These are phyloP conservation scores for Halteria grandinella DNA, from an alignment of 73 alveolate genomes.

Conservation along the genomic window DNA sequence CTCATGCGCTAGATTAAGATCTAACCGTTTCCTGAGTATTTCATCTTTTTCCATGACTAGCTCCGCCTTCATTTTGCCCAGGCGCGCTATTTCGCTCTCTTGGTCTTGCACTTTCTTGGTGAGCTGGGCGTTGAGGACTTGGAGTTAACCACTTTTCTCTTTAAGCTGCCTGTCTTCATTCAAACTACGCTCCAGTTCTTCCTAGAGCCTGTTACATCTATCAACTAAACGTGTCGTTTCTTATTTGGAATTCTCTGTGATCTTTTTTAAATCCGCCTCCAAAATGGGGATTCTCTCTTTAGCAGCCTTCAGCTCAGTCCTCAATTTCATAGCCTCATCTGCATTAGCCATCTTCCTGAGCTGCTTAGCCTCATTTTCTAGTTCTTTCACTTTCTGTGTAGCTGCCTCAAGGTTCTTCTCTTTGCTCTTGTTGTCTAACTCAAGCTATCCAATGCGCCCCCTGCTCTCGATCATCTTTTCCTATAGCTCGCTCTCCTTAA, in stretches of 20 bases:
- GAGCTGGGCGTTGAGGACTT: conserved; percentile 12
- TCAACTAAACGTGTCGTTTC: background rate
- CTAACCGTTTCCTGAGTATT: conserved; percentile 4
- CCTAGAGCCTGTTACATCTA: conserved; percentile 4
- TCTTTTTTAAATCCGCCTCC: background rate
- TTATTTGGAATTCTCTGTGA: conserved; percentile 9
- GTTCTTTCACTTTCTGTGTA: conserved; percentile 6
- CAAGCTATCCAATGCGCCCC: conserved; percentile 2
- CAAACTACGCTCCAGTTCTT: conserved; percentile 18
- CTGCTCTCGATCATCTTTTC: conserved; percentile 23
- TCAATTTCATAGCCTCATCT: conserved; percentile 43
- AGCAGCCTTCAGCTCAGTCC: conserved; percentile 44
- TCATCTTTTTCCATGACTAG: conserved; percentile 30
- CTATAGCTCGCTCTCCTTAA: conserved; percentile 20
- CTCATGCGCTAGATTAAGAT: background rate
- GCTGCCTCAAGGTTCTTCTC: conserved; percentile 26
- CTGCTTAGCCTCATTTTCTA: conserved; percentile 6
- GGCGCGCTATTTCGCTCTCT: conserved; percentile 10
- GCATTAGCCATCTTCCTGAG: conserved; percentile 42
- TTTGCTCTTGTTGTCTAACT: conserved; percentile 19
- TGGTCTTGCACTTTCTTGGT: conserved; percentile 25
- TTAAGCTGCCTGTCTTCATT: conserved; percentile 40
- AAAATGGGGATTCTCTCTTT: conserved; percentile 17
- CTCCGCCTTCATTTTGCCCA: conserved; percentile 28
- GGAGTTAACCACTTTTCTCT: conserved; percentile 24